Base-by-base conservation (phyloP, 257 asterid genomes). In the Rehmannia glutinosa region DNA sequence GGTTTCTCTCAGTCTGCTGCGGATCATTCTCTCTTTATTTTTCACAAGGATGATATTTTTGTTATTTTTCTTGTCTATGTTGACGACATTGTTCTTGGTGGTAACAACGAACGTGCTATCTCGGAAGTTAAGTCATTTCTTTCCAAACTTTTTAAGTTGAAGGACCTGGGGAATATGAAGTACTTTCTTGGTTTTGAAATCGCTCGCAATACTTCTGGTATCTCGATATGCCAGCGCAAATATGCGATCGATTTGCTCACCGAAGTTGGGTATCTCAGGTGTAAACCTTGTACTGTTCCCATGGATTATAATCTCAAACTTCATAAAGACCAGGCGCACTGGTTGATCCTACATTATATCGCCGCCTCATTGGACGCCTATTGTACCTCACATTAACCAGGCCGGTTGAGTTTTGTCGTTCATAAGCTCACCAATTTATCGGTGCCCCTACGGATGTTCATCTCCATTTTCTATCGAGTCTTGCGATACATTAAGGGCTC, bases 1-100 rank as follows among this genome's bases (percentile, higher is more conserved):
- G 36, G 17, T 0, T 5, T 11, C 0, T 2, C 0, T 0, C 36
- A 52, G 3, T 52, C 35, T 1, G 10, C 3, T 1, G 8, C 30
- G 8, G 36, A 52, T 4, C 6, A 52, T 23, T 8, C 17, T 1
- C 23, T 52, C 0, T 52, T 52, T 8, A 9, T 0, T 1, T 1
- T 1, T 12, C 5, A 1, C 0, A 0, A 5, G 0, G 0, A 3
- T 0, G 1, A 0, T 0, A 0, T 1, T 2, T 24, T 9, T 3
- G 6, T 24, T 9, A 19, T 0, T 0, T 0, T 51, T 1, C 0
- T 23, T 0, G 8, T 51, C 1, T 52, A 52, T 24, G 58, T 52
- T 4, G 58, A 52, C 23, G 58, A 52, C 2, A 52, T 52, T 0
- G 0, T 52, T 0, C 0, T 52, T 11, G 35, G 6, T 0, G 0